Base-by-base conservation (phyloP, 768 basidiomycete genomes). In the Kwoniella dejecticola region DNA sequence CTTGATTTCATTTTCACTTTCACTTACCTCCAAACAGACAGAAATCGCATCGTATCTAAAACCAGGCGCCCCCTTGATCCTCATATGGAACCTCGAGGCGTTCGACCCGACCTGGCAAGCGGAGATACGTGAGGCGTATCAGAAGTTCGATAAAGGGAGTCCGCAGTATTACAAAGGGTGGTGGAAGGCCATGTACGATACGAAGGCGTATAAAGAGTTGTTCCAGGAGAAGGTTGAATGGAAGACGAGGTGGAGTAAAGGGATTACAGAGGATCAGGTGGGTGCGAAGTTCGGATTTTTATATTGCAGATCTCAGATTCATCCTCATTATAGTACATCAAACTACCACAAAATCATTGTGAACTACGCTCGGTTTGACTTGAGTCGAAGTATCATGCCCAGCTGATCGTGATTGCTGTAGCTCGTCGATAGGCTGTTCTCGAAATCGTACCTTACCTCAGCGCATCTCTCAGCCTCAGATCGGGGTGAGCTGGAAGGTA, bases 61-160 rank as follows among this genome's bases (percentile, higher is more conserved):
- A 72, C 88, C 89, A 0, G 79, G 80, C n/a, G 90, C 90, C 2
- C 78, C 83, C 1, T 83, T 89, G 17, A 87, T 83, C 4, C 82
- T 90, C 57, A 85, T 94, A 47, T 97, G 94, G 94, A 97, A 96
- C 79, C 80, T 94, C 29, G 94, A 96, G 48, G 87, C 88, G 64
- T 83, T 85, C 23, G 77, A 77, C 1, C 87, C 87, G 0, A 19
- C 46, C n/a, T 94, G 90, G 90, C 88, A 91, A 44, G 86, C 83
- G 1, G 81, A 86, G 65, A 56, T 92, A 10, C 85, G 91, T 7
- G 84, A 89, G 64, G 78, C 83, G 48, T 86, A 87, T 60, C 88
- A 93, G 72, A 76, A 62, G 8, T 83, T 88, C 62, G 90, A 93
- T 73, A 67, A 78, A 13, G 88, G 85, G 33, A 84, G 90, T 2